Conservation (phyloP, 1,284 basidiomycete genomes). For the Cronartium quercuum region DNA sequence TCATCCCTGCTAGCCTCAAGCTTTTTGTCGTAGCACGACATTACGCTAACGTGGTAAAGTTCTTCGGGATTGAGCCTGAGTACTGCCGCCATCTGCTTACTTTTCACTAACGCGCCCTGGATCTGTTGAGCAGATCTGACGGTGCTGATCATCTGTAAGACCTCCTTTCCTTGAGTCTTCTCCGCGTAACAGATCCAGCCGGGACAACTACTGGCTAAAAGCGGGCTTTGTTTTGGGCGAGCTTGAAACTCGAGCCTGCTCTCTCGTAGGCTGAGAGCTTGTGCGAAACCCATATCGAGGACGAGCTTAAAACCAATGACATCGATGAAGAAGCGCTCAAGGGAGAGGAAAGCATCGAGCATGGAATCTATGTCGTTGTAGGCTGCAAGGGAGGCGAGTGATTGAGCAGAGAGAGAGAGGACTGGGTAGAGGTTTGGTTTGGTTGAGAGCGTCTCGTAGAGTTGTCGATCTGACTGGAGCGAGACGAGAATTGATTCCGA, state of each 20-base stretch:
- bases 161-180: constrained; percentile 75
- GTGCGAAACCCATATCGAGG: constrained; percentile 89
- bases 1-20: constrained; percentile 89
- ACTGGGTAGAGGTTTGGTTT: constrained; percentile 58
- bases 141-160: constrained; percentile 78
- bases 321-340: constrained; percentile 43
- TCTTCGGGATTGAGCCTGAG: constrained; percentile 63
- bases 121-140: constrained; percentile 91
- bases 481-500: constrained; percentile 49
- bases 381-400: constrained; percentile 78
- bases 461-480: constrained; percentile 47
- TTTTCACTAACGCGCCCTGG: constrained; percentile 87
- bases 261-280: constrained; percentile 76
- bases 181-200: constrained; percentile 99
- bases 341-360: constrained; percentile 52
- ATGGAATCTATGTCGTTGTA: constrained; percentile 46
- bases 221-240: constrained; percentile 59
- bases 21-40: constrained; percentile 99
- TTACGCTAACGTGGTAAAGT: constrained; percentile 92
- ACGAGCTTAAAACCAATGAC: constrained; percentile 66
- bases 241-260: constrained; percentile 65
- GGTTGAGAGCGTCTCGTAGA: constrained; percentile 53
- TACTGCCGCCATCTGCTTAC: constrained; percentile 64
- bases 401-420: constrained; percentile 84
- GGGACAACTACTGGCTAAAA: constrained; percentile 92